Percentiles rank a stretch among this genome's conserved stretches.
Evolutionary conservation across 1,139 yeast genomes (phyloP).

Genomic region (Debaryomyces subglobosus): DNA sequence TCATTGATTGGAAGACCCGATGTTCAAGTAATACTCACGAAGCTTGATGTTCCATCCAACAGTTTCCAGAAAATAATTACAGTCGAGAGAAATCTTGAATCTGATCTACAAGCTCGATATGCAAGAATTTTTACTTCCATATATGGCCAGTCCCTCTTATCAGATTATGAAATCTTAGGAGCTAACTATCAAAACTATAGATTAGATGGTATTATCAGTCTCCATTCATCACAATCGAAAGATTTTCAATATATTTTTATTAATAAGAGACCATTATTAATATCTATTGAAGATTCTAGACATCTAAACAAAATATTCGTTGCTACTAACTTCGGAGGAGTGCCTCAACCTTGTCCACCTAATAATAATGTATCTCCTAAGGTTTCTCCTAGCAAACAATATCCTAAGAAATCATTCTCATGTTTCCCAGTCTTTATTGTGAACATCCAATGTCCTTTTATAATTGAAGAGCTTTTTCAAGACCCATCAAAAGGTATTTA

Average conservation of each 20-base stretch:
- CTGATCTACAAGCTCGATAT: conserved; percentile 5
- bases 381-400: background rate
- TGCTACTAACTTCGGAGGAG: background rate
- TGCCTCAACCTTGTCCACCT: too few species aligned
- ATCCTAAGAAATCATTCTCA: background rate
- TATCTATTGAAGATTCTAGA: conserved; percentile 24
- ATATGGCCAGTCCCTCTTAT: conserved; percentile 21
- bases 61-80: conserved; percentile 9
- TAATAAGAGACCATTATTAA: conserved; percentile 40
- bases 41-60: conserved; percentile 11
- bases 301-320: conserved; percentile 31
- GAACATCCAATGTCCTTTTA: conserved; percentile 30
- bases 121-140: conserved; percentile 17
- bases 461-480: conserved; percentile 41
- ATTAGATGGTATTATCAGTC: conserved; percentile 35
- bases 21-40: conserved; percentile 23
- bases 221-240: conserved; percentile 31
- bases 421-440: conserved; percentile 43
- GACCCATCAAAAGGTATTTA: conserved; percentile 41
- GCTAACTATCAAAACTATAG: conserved; percentile 25
- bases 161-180: conserved; percentile 21
- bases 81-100: background rate
- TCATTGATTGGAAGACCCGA: conserved; percentile 31
- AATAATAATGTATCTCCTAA: conserved; percentile 2
- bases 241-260: conserved; percentile 50